Conservation (phyloP, 768 basidiomycete species). For the Leccinum rimulosum region DNA sequence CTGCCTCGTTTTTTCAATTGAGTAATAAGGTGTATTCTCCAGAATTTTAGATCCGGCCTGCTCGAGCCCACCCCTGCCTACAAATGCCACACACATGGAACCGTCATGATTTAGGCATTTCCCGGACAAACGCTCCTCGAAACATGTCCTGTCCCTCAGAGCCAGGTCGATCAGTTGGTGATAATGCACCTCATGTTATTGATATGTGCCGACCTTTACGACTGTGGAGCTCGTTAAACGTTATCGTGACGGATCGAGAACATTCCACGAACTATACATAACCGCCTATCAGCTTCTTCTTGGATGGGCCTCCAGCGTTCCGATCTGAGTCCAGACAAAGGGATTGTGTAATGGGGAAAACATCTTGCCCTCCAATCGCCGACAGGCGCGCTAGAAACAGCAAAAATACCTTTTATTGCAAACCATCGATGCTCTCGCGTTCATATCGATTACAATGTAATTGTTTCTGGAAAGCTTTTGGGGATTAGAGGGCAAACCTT, state of each 20-base stretch:
- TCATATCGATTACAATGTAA: constrained; percentile 43
- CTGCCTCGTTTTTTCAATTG: constrained; percentile 26
- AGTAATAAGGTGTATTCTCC: constrained; percentile 2
- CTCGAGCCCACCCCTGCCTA: neutral
- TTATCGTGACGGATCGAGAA: neutral
- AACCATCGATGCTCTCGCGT: constrained; percentile 22
- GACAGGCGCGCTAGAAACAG: constrained; percentile 3
- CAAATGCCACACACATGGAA: too few species aligned
- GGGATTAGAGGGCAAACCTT: constrained; percentile 15
- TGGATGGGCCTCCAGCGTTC: neutral
- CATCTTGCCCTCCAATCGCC: constrained; percentile 10
- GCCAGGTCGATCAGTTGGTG: neutral
- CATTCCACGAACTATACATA: neutral
- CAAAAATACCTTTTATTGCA: constrained; percentile 6
- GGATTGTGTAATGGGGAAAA: constrained; percentile 9
- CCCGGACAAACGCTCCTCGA: neutral
- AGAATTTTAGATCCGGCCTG: neutral
- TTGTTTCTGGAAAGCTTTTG: constrained; percentile 39
- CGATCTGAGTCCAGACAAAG: constrained; percentile 2
- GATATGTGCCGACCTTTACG: neutral
- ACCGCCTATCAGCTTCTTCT: neutral
- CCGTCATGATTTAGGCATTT: neutral
- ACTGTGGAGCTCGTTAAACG: neutral
- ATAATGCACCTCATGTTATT: neutral
- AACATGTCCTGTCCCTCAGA: neutral